A percentile compares a stretch with the other conserved stretches of the same genome.
These are phyloP conservation scores for Beta macrorhiza DNA, from an alignment of 179 eudicot species.

Conservation along the genomic window DNA sequence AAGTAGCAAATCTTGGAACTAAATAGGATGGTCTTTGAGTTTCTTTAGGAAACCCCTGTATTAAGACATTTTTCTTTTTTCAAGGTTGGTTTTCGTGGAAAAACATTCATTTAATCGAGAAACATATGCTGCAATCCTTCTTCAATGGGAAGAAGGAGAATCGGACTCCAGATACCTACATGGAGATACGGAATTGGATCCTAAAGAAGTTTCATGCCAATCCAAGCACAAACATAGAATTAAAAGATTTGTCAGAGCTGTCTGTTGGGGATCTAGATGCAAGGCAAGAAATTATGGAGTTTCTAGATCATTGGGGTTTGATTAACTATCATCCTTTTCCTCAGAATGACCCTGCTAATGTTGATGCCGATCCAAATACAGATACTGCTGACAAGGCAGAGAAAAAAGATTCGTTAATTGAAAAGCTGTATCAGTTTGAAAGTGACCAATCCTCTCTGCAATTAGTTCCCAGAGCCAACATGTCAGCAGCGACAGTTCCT, in stretches of 20 bases:
- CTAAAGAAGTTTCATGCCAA: conserved; percentile 76
- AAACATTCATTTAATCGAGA: conserved; percentile 72
- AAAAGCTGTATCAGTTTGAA: conserved; percentile 72
- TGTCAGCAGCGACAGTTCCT: conserved; percentile 46
- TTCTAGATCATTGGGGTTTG: conserved; percentile 96
- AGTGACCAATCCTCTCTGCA: conserved; percentile 46
- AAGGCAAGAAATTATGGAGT: conserved; percentile 88
- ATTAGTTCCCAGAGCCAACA: conserved; percentile 39
- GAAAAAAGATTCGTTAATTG: conserved; percentile 50
- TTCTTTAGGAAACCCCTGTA: not conserved
- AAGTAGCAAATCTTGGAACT: not conserved
- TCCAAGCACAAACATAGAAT: conserved; percentile 56
- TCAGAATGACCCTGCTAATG: conserved; percentile 35
- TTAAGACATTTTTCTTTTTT: not conserved
- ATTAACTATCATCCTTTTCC: conserved; percentile 90
- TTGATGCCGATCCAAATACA: conserved; percentile 28
- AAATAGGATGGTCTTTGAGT: not conserved
- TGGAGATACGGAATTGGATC: conserved; percentile 86
- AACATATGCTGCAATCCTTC: conserved; percentile 67
- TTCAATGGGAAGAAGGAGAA: conserved; percentile 74
- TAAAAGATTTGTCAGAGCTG: conserved; percentile 67
- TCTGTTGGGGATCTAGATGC: conserved; percentile 70
- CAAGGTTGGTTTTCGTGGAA: conserved; percentile 98
- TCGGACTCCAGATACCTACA: conserved; percentile 66
- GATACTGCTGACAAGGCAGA: conserved; percentile 40